phyloP scores from a whole-genome alignment of 164 flowering plant species.

The Vitis riparia region DNA sequence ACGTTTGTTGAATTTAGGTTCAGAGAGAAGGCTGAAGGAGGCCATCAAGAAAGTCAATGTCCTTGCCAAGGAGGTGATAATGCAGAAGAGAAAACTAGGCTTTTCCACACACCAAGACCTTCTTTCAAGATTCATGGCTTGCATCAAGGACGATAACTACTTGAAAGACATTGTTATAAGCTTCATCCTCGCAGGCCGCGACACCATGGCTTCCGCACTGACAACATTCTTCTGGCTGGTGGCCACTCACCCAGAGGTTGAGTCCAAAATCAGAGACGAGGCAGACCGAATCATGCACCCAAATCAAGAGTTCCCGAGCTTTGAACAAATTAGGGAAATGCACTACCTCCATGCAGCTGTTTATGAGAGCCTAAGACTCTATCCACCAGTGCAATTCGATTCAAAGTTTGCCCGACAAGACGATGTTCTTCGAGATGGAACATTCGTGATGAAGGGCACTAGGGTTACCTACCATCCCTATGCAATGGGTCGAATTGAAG shows the following conservation, averaged over 20 bases:
- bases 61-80: constrained; percentile 43
- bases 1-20: constrained; percentile 43
- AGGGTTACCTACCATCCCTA: constrained; percentile 85
- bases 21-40: constrained; percentile 46
- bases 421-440: constrained; percentile 76
- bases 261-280: constrained; percentile 37
- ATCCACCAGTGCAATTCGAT: constrained; percentile 86
- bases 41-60: constrained; percentile 40
- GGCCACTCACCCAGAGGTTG: constrained; percentile 34
- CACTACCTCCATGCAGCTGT: constrained; percentile 69
- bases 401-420: constrained; percentile 60
- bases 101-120: constrained; percentile 31
- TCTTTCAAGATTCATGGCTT: constrained; percentile 53
- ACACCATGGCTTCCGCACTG: constrained; percentile 54
- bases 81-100: constrained; percentile 32
- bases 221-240: constrained; percentile 46
- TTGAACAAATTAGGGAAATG: constrained; percentile 49
- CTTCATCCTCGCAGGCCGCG: constrained; percentile 64
- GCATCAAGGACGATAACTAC: constrained; percentile 41
- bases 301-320: constrained; percentile 17
- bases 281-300: constrained; percentile 34
- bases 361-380: constrained; percentile 67
- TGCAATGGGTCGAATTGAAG: constrained; percentile 93
- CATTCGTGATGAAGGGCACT: constrained; percentile 53
- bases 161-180: constrained; percentile 58